Base-by-base conservation (phyloP, 441 rosid species). In the Gossypium davidsonii region DNA sequence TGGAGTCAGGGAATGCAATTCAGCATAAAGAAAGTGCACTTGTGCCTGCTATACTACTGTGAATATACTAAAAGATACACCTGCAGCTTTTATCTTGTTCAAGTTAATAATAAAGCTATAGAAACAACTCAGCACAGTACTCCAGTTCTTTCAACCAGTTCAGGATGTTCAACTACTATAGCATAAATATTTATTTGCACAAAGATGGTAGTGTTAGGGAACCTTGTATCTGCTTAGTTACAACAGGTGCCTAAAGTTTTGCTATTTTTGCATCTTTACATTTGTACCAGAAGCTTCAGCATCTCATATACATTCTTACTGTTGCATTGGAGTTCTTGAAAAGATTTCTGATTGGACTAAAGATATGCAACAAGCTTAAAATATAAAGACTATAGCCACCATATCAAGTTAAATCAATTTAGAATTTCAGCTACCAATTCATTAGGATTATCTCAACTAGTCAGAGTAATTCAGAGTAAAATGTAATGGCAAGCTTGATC, bases 1-100 rank as follows among this genome's bases (percentile, higher is more conserved):
- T 21, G 20, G 58, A 82, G 78, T 20, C 12, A 28, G 52, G 25
- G 61, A 68, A 62, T 18, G 34, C 14, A 72, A 77, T 28, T 69
- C 25, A 46, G 20, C 64, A 74, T 34, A 53, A 58, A 34, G 42
- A 21, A 23, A 17, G 8, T 39, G 8, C 12, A 28, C 15, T 42
- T 11, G 4, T 48, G 28, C 26, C 44, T 64, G 11, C 12, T 12
- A 31, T 37, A 20, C 14, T 73, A 21, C 9, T 3, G 39, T 26
- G 51, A 73, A 37, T 7, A 14, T 17, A 48, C 2, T 26, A 28
- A 48, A 60, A 17, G 15, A 60, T 60, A 59, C 10, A 15, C 15
- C 23, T 7, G 52, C 73, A 46, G 23, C 42, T 55, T 26, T 4
- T 59, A 46, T 71, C 34, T 10, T 37, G 46, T 15, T 11, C 55